Base-by-base conservation (phyloP, 139 green algal species). In the Coccomyxa sp. region DNA sequence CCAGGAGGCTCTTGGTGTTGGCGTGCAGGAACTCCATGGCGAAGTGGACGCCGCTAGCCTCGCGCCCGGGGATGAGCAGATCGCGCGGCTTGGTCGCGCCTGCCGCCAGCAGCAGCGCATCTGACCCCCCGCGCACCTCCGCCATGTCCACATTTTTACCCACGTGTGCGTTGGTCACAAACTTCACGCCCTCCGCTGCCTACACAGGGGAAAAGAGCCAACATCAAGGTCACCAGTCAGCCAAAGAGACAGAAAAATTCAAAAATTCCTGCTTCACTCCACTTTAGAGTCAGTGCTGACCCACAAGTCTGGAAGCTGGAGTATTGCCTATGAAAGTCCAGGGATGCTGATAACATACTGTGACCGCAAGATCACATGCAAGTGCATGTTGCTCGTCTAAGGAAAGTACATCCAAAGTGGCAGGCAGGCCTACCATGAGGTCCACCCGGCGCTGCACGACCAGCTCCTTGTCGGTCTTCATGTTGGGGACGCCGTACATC, bases 401-500 rank as follows among this genome's bases (percentile, higher is more conserved):
- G n/a, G n/a, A n/a, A n/a, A n/a, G n/a, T n/a, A n/a, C n/a, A n/a
- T n/a, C n/a, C n/a, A n/a, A 64, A 22, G 50, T 31, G 50, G 27
- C 22, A 64, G 50, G 3, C 5, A 41, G 37, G 2, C 10, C 24
- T 35, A 79, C 75, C 75, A 79, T 79, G 75, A 79, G 75, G 35
- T 79, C 55, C 73, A 98, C 95, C 33, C 95, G 89, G 29, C 95
- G 91, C 89, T 98, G 92, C 73, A 98, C 94, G 40, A 98, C 88
- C 54, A 95, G 88, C 16, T 78, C 74, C 89, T 99, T 99, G 88
- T 96, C 95, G 2, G 92, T 94, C 89, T 99, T 99, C 95, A 99
- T 99, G 90, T 99, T 99, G 81, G 95, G 95, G 74, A 99, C 95
- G 70, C 91, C 82, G 70, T 87, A 89, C 95, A 99, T 99, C 95